A percentile compares a stretch with the other conserved stretches of the same genome.
These are phyloP conservation scores for Marchantia polymorpha DNA, from an alignment of 225 moss, liverwort and hornwort species.

Conservation along the genomic window DNA sequence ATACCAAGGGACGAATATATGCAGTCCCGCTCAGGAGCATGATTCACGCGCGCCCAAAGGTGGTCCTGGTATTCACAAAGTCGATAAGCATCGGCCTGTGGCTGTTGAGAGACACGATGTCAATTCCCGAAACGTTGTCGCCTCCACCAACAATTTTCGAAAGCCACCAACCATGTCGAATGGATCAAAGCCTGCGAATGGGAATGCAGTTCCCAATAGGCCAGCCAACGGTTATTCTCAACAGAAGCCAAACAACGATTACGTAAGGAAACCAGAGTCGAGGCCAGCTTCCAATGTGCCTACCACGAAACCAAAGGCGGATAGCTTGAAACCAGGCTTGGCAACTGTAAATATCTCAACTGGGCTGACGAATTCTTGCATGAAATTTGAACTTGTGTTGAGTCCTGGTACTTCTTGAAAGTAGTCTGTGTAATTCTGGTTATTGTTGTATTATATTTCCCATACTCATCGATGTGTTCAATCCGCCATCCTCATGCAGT, in stretches of 20 bases:
- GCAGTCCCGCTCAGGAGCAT: slow-evolving; percentile 28
- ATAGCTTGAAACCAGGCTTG: slow-evolving; percentile 26
- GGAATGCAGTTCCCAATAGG: slow-evolving; percentile 48
- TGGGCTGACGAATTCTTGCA: background rate
- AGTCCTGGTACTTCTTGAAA: too few species aligned
- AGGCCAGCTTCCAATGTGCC: slow-evolving; percentile 42
- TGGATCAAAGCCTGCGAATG: slow-evolving; percentile 48
- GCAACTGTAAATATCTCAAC: slow-evolving; percentile 53
- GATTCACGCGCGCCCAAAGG: slow-evolving; percentile 18
- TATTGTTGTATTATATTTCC: too few species aligned
- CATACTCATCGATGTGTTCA: background rate
- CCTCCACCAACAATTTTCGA: slow-evolving; percentile 13
- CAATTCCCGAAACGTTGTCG: background rate
- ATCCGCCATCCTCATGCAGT: background rate
- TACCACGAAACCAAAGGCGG: slow-evolving; percentile 52
- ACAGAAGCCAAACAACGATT: slow-evolving; percentile 42
- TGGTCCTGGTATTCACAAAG: slow-evolving; percentile 29
- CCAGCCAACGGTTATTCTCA: slow-evolving; percentile 43
- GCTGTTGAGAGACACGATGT: slow-evolving; percentile 17
- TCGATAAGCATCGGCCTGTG: slow-evolving; percentile 34
- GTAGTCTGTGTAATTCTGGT: too few species aligned
- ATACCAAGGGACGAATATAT: slow-evolving; percentile 8
- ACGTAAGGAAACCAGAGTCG: slow-evolving; percentile 55
- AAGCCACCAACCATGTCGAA: slow-evolving; percentile 32
- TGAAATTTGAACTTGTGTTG: too few species aligned